Conservation (phyloP, 2,329 filamentous ascomycete genomes). For the Beauveria sp. region DNA sequence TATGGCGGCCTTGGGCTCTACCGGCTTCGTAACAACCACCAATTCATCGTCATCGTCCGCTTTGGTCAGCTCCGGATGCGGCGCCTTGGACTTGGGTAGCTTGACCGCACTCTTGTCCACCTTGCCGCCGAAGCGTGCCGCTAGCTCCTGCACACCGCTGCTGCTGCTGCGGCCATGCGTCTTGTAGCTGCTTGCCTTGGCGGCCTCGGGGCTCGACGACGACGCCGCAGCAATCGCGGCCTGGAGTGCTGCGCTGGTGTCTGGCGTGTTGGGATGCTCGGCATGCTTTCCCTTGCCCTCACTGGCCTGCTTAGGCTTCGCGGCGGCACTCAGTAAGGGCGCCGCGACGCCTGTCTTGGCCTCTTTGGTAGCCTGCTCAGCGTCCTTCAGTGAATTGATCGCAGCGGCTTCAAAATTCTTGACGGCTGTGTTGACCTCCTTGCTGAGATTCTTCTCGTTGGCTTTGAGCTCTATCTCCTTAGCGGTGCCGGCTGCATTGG, state of each 20-base stretch:
- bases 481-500: not conserved
- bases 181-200: not conserved
- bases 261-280: not conserved
- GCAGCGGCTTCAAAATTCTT: not conserved
- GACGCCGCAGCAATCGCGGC: constrained; percentile 1
- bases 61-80: not conserved
- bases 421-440: not conserved
- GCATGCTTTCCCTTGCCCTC: not conserved
- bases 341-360: too few relatives aligned
- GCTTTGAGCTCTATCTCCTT: not conserved
- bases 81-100: not conserved
- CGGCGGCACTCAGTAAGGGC: not conserved
- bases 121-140: constrained; percentile 1
- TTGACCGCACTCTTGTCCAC: not conserved
- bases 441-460: not conserved
- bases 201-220: not conserved
- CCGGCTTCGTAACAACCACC: not conserved
- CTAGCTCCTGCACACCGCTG: not conserved
- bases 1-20: not conserved
- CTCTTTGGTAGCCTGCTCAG: not conserved
- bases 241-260: constrained; percentile 2
- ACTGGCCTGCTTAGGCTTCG: not conserved
- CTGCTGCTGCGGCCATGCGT: not conserved
- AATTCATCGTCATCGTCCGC: not conserved
- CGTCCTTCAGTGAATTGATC: not conserved